Percentiles rank a stretch among this genome's conserved stretches.
Evolutionary conservation across 768 basidiomycete genomes (phyloP).

Genomic region (Mycena rosella): DNA sequence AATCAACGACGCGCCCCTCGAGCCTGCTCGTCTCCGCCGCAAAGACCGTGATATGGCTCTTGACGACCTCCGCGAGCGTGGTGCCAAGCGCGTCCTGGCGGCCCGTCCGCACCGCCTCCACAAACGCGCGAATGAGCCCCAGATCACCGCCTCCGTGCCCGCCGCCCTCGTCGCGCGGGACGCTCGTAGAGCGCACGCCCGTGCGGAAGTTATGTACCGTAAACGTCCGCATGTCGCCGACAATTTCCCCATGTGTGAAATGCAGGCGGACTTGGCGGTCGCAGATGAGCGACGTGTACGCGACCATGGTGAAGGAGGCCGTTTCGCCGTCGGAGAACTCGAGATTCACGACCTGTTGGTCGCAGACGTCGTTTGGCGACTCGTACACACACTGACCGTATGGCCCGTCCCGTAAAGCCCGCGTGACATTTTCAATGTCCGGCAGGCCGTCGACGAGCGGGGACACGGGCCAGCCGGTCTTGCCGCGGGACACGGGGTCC

Average conservation of each 20-base stretch:
- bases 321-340: constrained; percentile 88
- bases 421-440: constrained; percentile 87
- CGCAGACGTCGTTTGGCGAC: constrained; percentile 86
- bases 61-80: constrained; percentile 74
- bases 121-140: constrained; percentile 81
- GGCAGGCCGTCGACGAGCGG: constrained; percentile 84
- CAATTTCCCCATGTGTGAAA: constrained; percentile 88
- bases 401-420: constrained; percentile 75
- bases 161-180: constrained; percentile 70
- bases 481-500: constrained; percentile 72
- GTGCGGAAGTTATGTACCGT: constrained; percentile 84
- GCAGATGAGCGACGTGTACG: constrained; percentile 83
- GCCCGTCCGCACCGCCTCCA: constrained; percentile 77
- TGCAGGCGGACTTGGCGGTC: constrained; percentile 88
- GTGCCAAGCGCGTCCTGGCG: constrained; percentile 78
- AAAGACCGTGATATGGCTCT: constrained; percentile 87
- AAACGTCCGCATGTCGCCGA: constrained; percentile 86
- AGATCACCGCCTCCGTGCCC: constrained; percentile 89
- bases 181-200: constrained; percentile 55
- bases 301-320: constrained; percentile 91
- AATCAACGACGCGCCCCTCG: constrained; percentile 79
- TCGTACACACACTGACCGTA: constrained; percentile 92
- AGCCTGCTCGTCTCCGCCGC: constrained; percentile 85
- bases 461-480: constrained; percentile 73
- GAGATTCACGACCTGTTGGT: constrained; percentile 92